Evolutionary conservation across 139 green algal genomes (phyloP).

Genomic region (Yamagishiella unicocca): DNA sequence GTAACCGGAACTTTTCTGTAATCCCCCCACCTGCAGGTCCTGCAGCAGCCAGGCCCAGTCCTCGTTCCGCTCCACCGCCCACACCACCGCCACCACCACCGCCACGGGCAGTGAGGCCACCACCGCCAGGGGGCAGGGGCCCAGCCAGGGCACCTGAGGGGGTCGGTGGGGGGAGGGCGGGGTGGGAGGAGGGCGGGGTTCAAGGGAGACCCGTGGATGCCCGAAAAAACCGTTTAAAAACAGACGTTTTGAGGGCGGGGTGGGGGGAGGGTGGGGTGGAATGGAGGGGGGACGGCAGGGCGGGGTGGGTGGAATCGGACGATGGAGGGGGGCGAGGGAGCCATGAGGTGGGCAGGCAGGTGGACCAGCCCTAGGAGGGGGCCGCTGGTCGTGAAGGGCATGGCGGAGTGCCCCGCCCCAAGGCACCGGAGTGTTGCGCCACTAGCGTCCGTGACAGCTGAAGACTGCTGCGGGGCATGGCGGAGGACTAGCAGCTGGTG

Average conservation of each 20-base stretch:
- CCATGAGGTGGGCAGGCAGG: not conserved
- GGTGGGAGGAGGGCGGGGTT: not conserved
- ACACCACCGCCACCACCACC: conserved; percentile 57
- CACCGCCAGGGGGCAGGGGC: conserved; percentile 6
- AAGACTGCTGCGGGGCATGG: too few species aligned
- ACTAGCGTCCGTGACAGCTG: too few species aligned
- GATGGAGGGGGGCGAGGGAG: not conserved
- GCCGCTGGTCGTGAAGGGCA: too few species aligned
- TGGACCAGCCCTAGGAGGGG: too few species aligned
- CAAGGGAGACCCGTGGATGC: too few species aligned
- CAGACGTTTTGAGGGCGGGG: not conserved
- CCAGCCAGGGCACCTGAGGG: conserved; percentile 16
- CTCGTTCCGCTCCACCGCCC: conserved; percentile 58
- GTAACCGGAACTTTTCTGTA: too few species aligned
- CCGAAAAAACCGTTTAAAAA: too few species aligned
- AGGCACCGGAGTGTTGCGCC: too few species aligned
- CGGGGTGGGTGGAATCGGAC: not conserved
- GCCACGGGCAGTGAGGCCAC: conserved; percentile 44
- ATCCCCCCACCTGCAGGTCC: conserved; percentile 61
- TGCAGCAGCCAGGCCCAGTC: conserved; percentile 82
- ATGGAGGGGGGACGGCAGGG: not conserved
- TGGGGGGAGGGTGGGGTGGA: too few species aligned
- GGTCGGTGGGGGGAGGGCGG: not conserved
- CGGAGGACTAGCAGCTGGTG: too few species aligned
- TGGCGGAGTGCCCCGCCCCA: too few species aligned